Evolutionary conservation across 1,139 yeast species (phyloP).

Genomic region (Saccharomyces hybrid): DNA sequence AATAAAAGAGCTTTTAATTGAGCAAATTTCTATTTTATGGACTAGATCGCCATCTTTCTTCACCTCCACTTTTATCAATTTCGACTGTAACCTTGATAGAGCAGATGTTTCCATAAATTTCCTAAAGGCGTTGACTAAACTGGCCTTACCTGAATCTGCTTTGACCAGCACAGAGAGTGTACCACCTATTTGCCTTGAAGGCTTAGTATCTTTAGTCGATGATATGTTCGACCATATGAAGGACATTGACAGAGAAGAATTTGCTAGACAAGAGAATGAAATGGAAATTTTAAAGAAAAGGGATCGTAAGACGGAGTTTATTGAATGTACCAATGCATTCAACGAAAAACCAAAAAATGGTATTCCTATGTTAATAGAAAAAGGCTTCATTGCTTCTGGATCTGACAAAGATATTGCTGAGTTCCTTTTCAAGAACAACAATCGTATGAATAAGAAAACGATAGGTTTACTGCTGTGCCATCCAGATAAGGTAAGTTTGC

Average conservation of each 20-base stretch:
- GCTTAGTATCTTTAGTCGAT: slow-evolving; percentile 61
- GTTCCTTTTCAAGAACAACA: slow-evolving; percentile 71
- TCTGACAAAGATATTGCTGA: slow-evolving; percentile 58
- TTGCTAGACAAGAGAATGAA: slow-evolving; percentile 7
- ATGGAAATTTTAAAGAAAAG: slow-evolving; percentile 35
- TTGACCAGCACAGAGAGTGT: slow-evolving; percentile 70
- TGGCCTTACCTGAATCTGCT: slow-evolving; percentile 78
- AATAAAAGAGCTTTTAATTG: slow-evolving; percentile 74
- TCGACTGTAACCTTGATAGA: slow-evolving; percentile 87
- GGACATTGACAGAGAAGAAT: slow-evolving; percentile 20
- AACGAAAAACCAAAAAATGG: slow-evolving; percentile 77
- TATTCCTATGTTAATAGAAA: slow-evolving; percentile 49
- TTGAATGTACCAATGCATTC: slow-evolving; percentile 63
- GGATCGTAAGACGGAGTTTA: slow-evolving; percentile 62
- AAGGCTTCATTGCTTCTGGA: slow-evolving; percentile 55
- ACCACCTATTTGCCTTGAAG: slow-evolving; percentile 89
- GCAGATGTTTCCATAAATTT: slow-evolving; percentile 68
- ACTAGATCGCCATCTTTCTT: slow-evolving; percentile 74
- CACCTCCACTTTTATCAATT: slow-evolving; percentile 67
- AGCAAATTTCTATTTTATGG: slow-evolving; percentile 78
- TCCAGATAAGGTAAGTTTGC: slow-evolving; percentile 53
- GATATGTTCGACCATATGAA: slow-evolving; percentile 55
- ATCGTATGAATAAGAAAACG: slow-evolving; percentile 75
- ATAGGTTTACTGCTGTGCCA: slow-evolving; percentile 83
- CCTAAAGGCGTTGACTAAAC: slow-evolving; percentile 61